phyloP scores from a whole-genome alignment of 768 basidiomycete genomes.

The Suillus placidus region DNA sequence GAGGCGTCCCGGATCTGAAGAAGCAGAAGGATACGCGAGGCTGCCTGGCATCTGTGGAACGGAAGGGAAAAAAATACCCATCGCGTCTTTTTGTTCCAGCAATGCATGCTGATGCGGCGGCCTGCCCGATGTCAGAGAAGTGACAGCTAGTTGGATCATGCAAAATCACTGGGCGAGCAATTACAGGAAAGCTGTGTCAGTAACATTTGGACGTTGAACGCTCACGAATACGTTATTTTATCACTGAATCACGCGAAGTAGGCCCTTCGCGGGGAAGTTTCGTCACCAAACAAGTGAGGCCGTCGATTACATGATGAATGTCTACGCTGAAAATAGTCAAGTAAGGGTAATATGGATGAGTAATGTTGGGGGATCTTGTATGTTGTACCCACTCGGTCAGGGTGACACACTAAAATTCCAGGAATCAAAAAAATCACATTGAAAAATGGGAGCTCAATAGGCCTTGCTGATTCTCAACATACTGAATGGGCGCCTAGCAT shows the following conservation, averaged over 20 bases:
- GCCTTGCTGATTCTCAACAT: neutral
- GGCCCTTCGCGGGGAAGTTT: neutral
- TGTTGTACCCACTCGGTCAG: neutral
- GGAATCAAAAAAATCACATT: neutral
- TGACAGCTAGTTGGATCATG: neutral
- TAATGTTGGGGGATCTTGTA: neutral
- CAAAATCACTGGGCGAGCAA: neutral
- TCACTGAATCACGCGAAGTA: neutral
- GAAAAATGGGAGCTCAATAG: neutral
- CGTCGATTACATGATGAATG: neutral
- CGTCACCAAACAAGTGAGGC: neutral
- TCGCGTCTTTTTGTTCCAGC: neutral
- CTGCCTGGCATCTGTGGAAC: neutral
- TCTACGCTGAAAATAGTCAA: neutral
- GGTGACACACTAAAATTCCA: neutral
- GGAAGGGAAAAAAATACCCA: neutral
- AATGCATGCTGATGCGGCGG: neutral
- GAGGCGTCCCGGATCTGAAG: neutral
- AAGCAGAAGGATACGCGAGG: constrained; percentile 1
- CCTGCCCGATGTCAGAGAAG: neutral
- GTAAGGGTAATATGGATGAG: neutral
- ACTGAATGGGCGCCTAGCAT: neutral
- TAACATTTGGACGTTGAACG: neutral
- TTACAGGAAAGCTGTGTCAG: neutral
- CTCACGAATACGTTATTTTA: too few relatives aligned